Evolutionary conservation across 2,329 filamentous ascomycete species (phyloP).

Genomic region (Colletotrichum noveboracense): DNA sequence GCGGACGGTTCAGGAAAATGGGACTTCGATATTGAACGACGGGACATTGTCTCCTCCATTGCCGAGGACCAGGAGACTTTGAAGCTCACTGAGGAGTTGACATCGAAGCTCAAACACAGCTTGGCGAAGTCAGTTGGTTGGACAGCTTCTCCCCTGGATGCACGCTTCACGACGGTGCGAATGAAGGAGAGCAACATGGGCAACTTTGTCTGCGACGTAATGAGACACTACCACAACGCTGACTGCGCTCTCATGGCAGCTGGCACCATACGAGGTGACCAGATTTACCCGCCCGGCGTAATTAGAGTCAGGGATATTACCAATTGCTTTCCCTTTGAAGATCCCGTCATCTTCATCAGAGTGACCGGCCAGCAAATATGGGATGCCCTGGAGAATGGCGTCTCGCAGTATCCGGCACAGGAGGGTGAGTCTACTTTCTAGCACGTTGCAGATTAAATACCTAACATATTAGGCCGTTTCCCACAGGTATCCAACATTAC

Average conservation of each 20-base stretch:
- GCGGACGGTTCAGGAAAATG: constrained; percentile 58
- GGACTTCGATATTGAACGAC: constrained; percentile 79
- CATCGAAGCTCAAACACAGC: constrained; percentile 74
- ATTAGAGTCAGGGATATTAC: constrained; percentile 82
- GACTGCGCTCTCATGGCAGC: constrained; percentile 87
- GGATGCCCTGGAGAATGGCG: constrained; percentile 84
- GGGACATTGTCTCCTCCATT: constrained; percentile 75
- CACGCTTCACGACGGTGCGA: constrained; percentile 83
- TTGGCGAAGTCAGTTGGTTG: constrained; percentile 85
- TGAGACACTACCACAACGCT: constrained; percentile 80
- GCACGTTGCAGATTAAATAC: accelerated
- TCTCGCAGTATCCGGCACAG: constrained; percentile 80
- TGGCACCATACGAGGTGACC: constrained; percentile 86
- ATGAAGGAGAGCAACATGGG: constrained; percentile 81
- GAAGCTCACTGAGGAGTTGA: constrained; percentile 70
- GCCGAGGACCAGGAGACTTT: constrained; percentile 66
- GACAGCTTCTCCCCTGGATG: constrained; percentile 82
- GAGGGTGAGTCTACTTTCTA: constrained; percentile 60
- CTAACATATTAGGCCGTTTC: constrained; percentile 60
- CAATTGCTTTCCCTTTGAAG: constrained; percentile 91
- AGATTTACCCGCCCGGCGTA: constrained; percentile 83
- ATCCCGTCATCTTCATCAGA: constrained; percentile 80
- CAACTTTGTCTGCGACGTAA: constrained; percentile 91
- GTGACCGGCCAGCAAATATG: constrained; percentile 75
- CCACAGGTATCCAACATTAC: constrained; percentile 85